Evolutionary conservation across 2,329 filamentous ascomycete genomes (phyloP).

Genomic region (Trichoderma endophyticum): DNA sequence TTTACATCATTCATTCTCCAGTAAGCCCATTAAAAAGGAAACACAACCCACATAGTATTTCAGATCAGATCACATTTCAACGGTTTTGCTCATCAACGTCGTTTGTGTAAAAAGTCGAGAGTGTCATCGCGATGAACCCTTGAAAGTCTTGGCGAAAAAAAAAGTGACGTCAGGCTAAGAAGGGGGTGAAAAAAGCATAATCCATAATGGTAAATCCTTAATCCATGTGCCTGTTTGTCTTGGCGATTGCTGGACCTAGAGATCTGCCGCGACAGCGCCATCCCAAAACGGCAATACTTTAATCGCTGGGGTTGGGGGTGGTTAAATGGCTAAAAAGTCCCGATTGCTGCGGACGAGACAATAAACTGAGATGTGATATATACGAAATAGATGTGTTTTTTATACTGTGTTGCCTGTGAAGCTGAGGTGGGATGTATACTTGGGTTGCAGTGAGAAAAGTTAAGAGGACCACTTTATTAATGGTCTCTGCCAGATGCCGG

Average conservation of each 20-base stretch:
- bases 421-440: neutral
- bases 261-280: neutral
- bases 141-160: neutral
- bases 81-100: neutral
- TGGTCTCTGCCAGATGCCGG: neutral
- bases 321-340: neutral
- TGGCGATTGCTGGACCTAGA: neutral
- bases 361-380: neutral
- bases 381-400: neutral
- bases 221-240: neutral
- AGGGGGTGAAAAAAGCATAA: neutral
- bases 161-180: neutral
- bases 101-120: neutral
- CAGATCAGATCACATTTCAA: neutral
- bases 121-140: neutral
- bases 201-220: neutral
- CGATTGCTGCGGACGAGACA: neutral
- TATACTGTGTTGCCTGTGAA: neutral
- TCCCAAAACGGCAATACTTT: slow-evolving; percentile 7
- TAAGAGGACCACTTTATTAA: neutral
- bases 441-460: neutral
- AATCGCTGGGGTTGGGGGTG: neutral
- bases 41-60: neutral
- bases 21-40: neutral
- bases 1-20: neutral